Evolutionary conservation across 2,329 filamentous ascomycete genomes (phyloP).

Genomic region (Diaporthe amygdali): DNA sequence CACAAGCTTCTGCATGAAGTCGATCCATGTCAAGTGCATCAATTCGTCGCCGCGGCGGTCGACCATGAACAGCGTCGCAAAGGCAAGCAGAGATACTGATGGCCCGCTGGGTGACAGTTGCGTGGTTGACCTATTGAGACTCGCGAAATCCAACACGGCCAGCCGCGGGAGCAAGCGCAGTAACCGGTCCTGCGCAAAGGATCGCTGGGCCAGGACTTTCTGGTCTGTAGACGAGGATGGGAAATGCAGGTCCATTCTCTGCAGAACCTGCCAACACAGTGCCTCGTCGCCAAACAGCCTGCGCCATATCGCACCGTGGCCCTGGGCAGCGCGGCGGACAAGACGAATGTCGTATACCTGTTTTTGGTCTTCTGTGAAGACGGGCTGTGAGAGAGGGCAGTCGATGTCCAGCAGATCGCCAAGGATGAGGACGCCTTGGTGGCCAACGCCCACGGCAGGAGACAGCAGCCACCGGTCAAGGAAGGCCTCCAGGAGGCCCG

Average conservation of each 20-base stretch:
- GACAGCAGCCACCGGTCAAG: slow-evolving; percentile 58
- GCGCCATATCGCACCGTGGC: slow-evolving; percentile 60
- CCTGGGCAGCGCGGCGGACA: slow-evolving; percentile 45
- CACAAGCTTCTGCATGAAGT: slow-evolving; percentile 58
- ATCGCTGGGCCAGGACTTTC: slow-evolving; percentile 42
- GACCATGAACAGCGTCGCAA: slow-evolving; percentile 57
- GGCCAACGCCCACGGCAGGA: slow-evolving; percentile 60
- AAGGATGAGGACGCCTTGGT: slow-evolving; percentile 55
- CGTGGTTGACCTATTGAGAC: slow-evolving; percentile 40
- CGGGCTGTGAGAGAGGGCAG: slow-evolving; percentile 45
- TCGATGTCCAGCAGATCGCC: slow-evolving; percentile 62
- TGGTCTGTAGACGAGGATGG: slow-evolving; percentile 32
- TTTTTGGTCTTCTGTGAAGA: slow-evolving; percentile 28
- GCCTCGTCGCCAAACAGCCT: slow-evolving; percentile 51
- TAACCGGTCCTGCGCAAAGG: slow-evolving; percentile 58
- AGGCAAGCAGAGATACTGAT: slow-evolving; percentile 47
- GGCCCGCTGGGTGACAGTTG: slow-evolving; percentile 34
- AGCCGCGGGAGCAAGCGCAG: slow-evolving; percentile 57
- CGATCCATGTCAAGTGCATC: slow-evolving; percentile 56
- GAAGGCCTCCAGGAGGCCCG: slow-evolving; percentile 52
- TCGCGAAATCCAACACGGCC: slow-evolving; percentile 49
- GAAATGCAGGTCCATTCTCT: slow-evolving; percentile 13
- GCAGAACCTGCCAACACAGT: slow-evolving; percentile 33
- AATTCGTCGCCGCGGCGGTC: slow-evolving; percentile 50
- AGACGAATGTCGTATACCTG: slow-evolving; percentile 20